A percentile compares a stretch with the other conserved stretches of the same genome.
Evolutionary conservation across 495 filamentous ascomycete genomes (phyloP).

Genomic region (Hyaloscypha bicolor): DNA sequence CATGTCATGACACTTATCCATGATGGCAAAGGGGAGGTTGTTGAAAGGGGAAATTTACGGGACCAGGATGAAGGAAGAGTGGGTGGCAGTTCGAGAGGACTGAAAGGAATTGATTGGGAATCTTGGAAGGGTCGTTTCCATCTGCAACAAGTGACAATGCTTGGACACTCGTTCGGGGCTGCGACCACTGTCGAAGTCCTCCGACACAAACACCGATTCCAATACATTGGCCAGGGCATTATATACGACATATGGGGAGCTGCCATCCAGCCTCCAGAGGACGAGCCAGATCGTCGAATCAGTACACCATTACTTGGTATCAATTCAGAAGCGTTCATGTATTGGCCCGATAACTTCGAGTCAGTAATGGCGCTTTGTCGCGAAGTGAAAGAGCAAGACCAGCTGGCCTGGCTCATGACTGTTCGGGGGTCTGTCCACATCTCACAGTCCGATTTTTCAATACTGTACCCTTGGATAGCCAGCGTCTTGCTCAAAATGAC

Average conservation of each 20-base stretch:
- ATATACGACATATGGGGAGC: slow-evolving; percentile 56
- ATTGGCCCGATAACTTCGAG: slow-evolving; percentile 60
- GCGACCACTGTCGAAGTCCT: slow-evolving; percentile 56
- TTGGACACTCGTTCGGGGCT: slow-evolving; percentile 78
- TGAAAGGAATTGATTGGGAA: slow-evolving; percentile 35
- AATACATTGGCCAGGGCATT: slow-evolving; percentile 53
- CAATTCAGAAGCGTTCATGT: slow-evolving; percentile 64
- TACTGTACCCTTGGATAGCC: slow-evolving; percentile 58
- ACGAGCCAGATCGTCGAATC: slow-evolving; percentile 43
- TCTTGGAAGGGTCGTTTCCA: slow-evolving; percentile 24
- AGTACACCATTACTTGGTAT: slow-evolving; percentile 55
- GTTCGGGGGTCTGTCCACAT: slow-evolving; percentile 61
- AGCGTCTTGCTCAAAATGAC: slow-evolving; percentile 58
- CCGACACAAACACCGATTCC: slow-evolving; percentile 41
- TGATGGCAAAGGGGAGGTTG: slow-evolving; percentile 51
- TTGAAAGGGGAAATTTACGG: slow-evolving; percentile 44
- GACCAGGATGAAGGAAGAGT: slow-evolving; percentile 47
- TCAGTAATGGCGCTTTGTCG: slow-evolving; percentile 50
- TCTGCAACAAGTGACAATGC: slow-evolving; percentile 66
- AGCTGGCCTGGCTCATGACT: slow-evolving; percentile 58
- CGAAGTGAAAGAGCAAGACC: slow-evolving; percentile 50
- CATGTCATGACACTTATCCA: slow-evolving; percentile 53
- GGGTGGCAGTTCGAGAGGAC: slow-evolving; percentile 56
- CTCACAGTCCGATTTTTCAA: slow-evolving; percentile 59
- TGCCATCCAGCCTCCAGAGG: slow-evolving; percentile 47